Percentiles rank a stretch among this genome's conserved stretches.
Evolutionary conservation across 345 rosid species (phyloP).

Genomic region (Triadica sebifera): DNA sequence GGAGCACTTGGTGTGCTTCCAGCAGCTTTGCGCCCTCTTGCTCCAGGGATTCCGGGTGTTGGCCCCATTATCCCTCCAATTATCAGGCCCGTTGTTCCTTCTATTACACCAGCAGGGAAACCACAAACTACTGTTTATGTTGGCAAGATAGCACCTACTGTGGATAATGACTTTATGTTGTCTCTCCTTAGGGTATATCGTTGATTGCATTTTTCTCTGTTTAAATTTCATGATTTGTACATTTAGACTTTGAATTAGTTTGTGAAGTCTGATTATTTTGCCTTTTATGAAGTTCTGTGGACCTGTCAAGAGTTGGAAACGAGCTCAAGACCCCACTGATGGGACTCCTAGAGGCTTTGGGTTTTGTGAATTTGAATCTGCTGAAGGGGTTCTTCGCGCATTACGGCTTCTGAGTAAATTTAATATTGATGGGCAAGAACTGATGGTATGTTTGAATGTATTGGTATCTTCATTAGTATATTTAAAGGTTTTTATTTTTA

Average conservation of each 20-base stretch:
- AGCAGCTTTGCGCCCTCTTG: conserved; percentile 55
- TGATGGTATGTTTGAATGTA: conserved; percentile 55
- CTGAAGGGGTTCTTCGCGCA: conserved; percentile 96
- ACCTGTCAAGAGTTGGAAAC: conserved; percentile 86
- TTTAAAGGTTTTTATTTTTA: neutral
- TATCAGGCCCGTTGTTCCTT: conserved; percentile 70
- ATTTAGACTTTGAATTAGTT: neutral
- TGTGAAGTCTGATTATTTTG: conserved; percentile 5
- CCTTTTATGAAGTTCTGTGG: conserved; percentile 72
- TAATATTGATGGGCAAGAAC: conserved; percentile 88
- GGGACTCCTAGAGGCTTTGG: conserved; percentile 91
- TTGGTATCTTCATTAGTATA: neutral
- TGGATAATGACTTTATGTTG: conserved; percentile 85
- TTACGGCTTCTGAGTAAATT: conserved; percentile 83
- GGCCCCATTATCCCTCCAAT: conserved; percentile 69
- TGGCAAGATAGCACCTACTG: conserved; percentile 88
- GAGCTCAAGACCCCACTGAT: conserved; percentile 74
- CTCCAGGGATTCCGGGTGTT: conserved; percentile 69
- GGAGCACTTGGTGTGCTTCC: conserved; percentile 63
- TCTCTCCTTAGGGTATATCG: conserved; percentile 66
- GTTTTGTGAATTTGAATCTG: conserved; percentile 90
- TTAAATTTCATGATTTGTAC: conserved; percentile 4
- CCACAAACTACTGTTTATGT: conserved; percentile 95
- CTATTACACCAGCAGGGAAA: conserved; percentile 72
- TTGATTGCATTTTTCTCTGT: neutral